Conservation (phyloP, 345 rosid species). For the Excoecaria agallocha region DNA sequence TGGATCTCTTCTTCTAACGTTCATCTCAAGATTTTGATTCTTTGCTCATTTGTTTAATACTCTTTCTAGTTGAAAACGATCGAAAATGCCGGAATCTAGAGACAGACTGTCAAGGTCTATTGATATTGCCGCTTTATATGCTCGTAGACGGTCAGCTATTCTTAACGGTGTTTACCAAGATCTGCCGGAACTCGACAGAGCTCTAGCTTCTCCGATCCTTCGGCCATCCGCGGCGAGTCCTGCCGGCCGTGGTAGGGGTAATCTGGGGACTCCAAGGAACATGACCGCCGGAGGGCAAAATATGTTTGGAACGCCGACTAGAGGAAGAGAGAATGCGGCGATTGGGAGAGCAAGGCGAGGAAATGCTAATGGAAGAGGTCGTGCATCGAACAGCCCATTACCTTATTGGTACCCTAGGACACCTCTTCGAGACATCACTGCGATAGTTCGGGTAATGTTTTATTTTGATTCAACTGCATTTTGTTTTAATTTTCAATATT, state of each 20-base stretch:
- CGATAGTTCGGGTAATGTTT: constrained; percentile 52
- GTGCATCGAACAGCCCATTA: constrained; percentile 34
- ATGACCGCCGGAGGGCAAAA: constrained; percentile 26
- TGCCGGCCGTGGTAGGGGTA: constrained; percentile 35
- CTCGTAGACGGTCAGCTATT: constrained; percentile 35
- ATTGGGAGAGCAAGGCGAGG: constrained; percentile 24
- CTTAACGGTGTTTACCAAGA: constrained; percentile 35
- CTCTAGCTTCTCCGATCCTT: constrained; percentile 30
- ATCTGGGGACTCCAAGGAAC: constrained; percentile 41
- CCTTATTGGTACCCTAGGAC: constrained; percentile 91
- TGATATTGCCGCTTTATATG: constrained; percentile 44
- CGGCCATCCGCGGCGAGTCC: constrained; percentile 1
- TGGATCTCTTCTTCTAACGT: not conserved
- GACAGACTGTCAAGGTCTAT: constrained; percentile 57
- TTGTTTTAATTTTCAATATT: not conserved
- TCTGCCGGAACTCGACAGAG: constrained; percentile 20
- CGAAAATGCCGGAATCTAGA: constrained; percentile 60
- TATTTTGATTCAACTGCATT: not conserved
- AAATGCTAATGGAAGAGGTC: constrained; percentile 31
- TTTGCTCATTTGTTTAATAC: not conserved
- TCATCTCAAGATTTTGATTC: not conserved
- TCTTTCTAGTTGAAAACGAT: not conserved
- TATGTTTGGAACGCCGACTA: constrained; percentile 22
- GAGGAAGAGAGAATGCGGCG: constrained; percentile 42
- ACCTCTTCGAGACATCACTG: constrained; percentile 71